Base-by-base conservation (phyloP, 164 flowering plant genomes). In the Umbellularia californica region DNA sequence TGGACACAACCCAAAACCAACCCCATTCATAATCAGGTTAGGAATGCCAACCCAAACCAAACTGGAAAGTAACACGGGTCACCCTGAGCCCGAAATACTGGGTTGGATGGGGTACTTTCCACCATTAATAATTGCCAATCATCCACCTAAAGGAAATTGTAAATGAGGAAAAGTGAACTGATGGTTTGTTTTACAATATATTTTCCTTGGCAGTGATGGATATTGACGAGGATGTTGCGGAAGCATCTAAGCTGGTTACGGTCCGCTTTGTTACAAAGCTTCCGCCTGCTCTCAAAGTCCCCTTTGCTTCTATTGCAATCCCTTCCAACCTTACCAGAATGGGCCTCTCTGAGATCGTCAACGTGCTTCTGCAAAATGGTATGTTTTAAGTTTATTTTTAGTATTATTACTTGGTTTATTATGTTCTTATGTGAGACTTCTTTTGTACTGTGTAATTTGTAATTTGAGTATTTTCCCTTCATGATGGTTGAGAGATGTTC, bases 191-290 rank as follows among this genome's bases (percentile, higher is more conserved):
- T 52, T 13, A 52, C 58, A 17, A 13, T 66, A 12, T 17, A 1
- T 35, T 66, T 67, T 67, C 28, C 30, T 19, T 58, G 24, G 22
- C 67, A 72, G 74, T 41, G 50, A 72, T 72, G 74, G 74, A 63
- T 68, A 63, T 72, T n/a, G 71, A 68, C 2, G 76, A 64, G 5
- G 83, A 75, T 63, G 83, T 74, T 15, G 74, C 13, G n/a, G 92
- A 87, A 66, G 88, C 77, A 5, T 76, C 83, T 20, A 84, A 87
- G 78, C 77, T 82, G 52, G 86, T 95, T 17, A 97, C 90, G 74
- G 97, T 87, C 14, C 90, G 97, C 20, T 93, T 95, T 76, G 81
- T 86, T 0, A 93, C 99, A n/a, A 90, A 90, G 82, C 88, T 93
- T 11, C 70, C 87, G 20, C 50, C 85, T 55, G 90, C 95, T 2